Evolutionary conservation across 2,329 filamentous ascomycete species (phyloP).

Genomic region (Clonostachys solani): DNA sequence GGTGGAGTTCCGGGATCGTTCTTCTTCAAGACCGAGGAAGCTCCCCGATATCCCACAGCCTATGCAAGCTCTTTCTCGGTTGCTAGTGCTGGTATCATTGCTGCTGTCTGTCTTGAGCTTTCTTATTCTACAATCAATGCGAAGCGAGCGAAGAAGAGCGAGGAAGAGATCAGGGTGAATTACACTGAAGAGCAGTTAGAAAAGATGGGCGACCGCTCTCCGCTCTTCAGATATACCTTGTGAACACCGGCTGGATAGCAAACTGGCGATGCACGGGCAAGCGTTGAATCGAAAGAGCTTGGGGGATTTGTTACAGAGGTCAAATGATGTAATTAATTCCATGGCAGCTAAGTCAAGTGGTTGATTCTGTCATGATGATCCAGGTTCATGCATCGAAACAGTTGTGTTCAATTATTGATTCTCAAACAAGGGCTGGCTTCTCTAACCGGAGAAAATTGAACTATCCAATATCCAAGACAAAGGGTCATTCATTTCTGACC

Average conservation of each 20-base stretch:
- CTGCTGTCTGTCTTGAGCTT: constrained; percentile 11
- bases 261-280: no score
- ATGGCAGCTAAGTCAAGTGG: no score
- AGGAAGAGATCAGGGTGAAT: constrained; percentile 15
- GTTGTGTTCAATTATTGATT: no score
- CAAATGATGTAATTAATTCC: no score
- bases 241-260: constrained; percentile 1
- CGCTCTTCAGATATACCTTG: constrained; percentile 16
- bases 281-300: no score
- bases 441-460: no score
- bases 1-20: constrained; percentile 16
- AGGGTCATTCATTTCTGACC: no score
- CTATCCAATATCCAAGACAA: no score
- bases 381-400: no score
- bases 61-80: constrained; percentile 14
- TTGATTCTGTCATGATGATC: no score
- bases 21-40: constrained; percentile 13
- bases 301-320: no score
- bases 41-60: constrained; percentile 15
- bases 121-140: constrained; percentile 13
- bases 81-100: constrained; percentile 6
- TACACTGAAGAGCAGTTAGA: constrained; percentile 22
- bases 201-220: constrained; percentile 22
- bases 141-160: constrained; percentile 12
- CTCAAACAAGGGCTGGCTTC: no score